Evolutionary conservation across 2,329 filamentous ascomycete species (phyloP), one percentile per base, ranked within the genome.

Genomic region (Scedosporium apiospermum): DNA sequence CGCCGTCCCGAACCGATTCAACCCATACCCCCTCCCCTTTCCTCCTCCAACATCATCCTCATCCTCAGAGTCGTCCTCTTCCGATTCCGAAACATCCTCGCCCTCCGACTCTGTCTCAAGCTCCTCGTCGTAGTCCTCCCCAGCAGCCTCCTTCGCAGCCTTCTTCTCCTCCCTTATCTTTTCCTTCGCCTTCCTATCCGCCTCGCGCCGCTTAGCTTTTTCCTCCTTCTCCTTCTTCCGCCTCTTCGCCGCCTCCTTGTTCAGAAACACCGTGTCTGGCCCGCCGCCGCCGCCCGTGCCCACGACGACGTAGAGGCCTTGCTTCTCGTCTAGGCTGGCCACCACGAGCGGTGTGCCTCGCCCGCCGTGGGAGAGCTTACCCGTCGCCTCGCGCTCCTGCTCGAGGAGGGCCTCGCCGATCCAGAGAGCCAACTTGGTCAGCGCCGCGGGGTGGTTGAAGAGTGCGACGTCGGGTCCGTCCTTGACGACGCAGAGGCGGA

Each of bases 391-490:
- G 60, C 87, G 86, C 73, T 98, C 95, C 69, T 96, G 89, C 67
- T 97, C 93, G 1, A 88, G 85, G 55, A 98, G 87, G 0, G 95
- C 95, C 75, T 98, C 93, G 57, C 89, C 91, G 51, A 99, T 85
- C 95, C 95, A 99, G 3, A 96, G 81, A 0, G 93, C 93, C 14
- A 99, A 82, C 74, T 98, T 97, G 2, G 93, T 96, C 26, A 99
- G 78, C 1, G 95, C 95, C 5, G 93, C 91, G 0, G 95, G 93
- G 70, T 98, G 93, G 0, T 88, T 92, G 75, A 99, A 99, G 10
- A 98, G 82, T n/a, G 84, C 77, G 0, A 96, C 89, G 68, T 98
- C 95, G 0, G 93, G 91, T 0, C 93, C 92, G 70, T 98, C 95
- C 72, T 96, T 96, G 68, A 99, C 92, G 3, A 98, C 89, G 41